Evolutionary conservation across 495 filamentous ascomycete genomes (phyloP), one percentile per base, ranked within the genome.

Genomic region (Penicillium arizonense): DNA sequence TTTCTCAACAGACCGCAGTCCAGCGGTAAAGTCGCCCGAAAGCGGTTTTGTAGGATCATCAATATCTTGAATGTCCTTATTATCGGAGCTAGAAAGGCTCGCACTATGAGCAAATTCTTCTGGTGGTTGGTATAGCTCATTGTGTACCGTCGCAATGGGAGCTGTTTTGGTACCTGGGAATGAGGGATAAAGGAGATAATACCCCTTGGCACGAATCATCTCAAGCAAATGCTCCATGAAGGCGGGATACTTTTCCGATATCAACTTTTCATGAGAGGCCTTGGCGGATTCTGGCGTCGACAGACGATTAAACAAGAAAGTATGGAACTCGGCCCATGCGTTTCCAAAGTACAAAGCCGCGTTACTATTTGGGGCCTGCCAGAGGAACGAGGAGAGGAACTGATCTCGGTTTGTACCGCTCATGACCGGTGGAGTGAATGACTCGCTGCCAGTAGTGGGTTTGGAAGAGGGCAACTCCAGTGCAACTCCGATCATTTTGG

Each of bases 321-420:
- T 78, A 61, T 96, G 88, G 13, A 95, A 77, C 53, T 92, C 88
- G 14, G 77, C 71, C 91, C 91, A 96, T 63, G 87, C 89, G 32
- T 90, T 83, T 20, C 90, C 90, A 45, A 90, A 87, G 65, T 88
- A 89, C 13, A 96, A 76, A 10, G 84, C 81, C 2, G 90, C 90
- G 58, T 91, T 87, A 60, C 84, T 87, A 62, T 84, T 86, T 16
- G 90, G 91, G 35, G 86, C 81, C 70, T 95, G 87, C 87, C 87
- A 95, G 3, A 92, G 72, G 56, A 93, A 92, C 0, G 86, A 78
- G 0, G 82, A 77, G 3, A 76, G 44, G 2, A n/a, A 33, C 12
- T 53, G 56, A 5, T 73, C 59, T 26, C 61, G 39, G 0, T 46
- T 21, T 20, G 63, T 47, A 4, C 55, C 59, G 9, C 12, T 14